These are phyloP conservation scores for Penicillium argentinense DNA, from an alignment of 495 filamentous ascomycete species.

Conservation along the genomic window DNA sequence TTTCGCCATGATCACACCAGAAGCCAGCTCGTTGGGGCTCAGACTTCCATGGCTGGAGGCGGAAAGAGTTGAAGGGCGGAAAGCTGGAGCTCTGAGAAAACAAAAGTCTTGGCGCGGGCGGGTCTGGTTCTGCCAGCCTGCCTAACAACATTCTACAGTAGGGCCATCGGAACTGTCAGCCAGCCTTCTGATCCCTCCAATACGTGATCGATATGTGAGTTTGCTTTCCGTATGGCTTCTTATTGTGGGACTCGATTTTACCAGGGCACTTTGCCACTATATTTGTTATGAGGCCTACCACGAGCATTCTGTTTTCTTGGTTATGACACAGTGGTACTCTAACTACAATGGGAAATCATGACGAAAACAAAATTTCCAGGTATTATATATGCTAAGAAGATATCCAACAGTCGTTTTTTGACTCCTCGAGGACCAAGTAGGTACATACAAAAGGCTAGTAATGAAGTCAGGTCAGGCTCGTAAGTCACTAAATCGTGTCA, in stretches of 20 bases:
- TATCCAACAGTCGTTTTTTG: too few species aligned
- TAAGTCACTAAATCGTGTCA: conserved; percentile 29
- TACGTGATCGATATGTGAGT: too few species aligned
- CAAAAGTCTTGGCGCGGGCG: conserved; percentile 43
- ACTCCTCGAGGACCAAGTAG: background rate
- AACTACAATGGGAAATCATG: too few species aligned
- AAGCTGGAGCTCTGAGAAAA: conserved; percentile 48
- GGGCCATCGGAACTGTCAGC: too few species aligned
- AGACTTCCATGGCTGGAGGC: conserved; percentile 39
- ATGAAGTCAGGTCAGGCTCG: conserved; percentile 19
- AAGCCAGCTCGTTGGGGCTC: conserved; percentile 23
- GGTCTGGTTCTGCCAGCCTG: background rate
- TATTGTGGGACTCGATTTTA: too few species aligned
- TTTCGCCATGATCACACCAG: conserved; percentile 43
- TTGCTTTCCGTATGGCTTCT: too few species aligned
- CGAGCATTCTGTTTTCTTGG: too few species aligned
- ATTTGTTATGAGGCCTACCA: too few species aligned
- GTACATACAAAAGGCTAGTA: conserved; percentile 5
- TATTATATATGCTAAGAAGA: background rate
- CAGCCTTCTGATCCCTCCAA: too few species aligned
- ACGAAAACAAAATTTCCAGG: too few species aligned
- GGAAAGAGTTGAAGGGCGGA: conserved; percentile 33
- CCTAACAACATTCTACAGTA: background rate
- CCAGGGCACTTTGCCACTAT: too few species aligned
- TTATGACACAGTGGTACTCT: too few species aligned